phyloP scores from a whole-genome alignment of 805 yeast genomes.

The Blastobotrys chiropterorum region DNA sequence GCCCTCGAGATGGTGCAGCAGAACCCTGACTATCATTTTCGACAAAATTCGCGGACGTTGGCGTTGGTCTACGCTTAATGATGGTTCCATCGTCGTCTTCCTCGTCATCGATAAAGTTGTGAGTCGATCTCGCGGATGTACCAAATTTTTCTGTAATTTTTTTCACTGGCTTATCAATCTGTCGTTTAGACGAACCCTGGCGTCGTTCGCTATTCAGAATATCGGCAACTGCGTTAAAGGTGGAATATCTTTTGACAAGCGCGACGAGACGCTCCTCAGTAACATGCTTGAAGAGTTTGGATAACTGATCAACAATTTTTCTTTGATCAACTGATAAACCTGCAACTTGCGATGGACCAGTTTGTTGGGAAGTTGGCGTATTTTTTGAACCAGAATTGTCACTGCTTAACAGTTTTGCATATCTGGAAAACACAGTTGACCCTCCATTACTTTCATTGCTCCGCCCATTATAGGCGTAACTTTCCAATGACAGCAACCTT shows the following conservation, averaged over 20 bases:
- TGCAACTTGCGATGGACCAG: not conserved
- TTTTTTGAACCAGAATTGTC: not conserved
- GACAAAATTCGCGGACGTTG: not conserved
- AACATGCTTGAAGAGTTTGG: not conserved
- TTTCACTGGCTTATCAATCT: not conserved
- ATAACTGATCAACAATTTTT: not conserved
- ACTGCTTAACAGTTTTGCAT: slow-evolving; percentile 1
- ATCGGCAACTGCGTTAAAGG: slow-evolving; percentile 31
- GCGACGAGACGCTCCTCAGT: not conserved
- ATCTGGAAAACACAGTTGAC: slow-evolving; percentile 9
- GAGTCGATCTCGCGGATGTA: slow-evolving; percentile 4
- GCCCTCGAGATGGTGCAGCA: not conserved
- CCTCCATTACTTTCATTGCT: not conserved
- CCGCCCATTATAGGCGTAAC: slow-evolving; percentile 3
- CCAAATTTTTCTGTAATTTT: slow-evolving; percentile 3
- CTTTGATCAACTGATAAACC: not conserved
- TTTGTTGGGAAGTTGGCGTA: not conserved
- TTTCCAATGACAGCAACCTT: slow-evolving; percentile 4
- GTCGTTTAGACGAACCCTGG: not conserved
- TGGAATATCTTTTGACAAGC: slow-evolving; percentile 21
- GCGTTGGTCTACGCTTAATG: not conserved
- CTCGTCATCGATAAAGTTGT: slow-evolving; percentile 11
- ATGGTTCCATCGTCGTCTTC: slow-evolving; percentile 2
- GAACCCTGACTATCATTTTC: slow-evolving; percentile 2
- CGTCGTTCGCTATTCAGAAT: not conserved